phyloP scores from a whole-genome alignment of 2,329 filamentous ascomycete species.

The Hirsutella rhossiliensis region DNA sequence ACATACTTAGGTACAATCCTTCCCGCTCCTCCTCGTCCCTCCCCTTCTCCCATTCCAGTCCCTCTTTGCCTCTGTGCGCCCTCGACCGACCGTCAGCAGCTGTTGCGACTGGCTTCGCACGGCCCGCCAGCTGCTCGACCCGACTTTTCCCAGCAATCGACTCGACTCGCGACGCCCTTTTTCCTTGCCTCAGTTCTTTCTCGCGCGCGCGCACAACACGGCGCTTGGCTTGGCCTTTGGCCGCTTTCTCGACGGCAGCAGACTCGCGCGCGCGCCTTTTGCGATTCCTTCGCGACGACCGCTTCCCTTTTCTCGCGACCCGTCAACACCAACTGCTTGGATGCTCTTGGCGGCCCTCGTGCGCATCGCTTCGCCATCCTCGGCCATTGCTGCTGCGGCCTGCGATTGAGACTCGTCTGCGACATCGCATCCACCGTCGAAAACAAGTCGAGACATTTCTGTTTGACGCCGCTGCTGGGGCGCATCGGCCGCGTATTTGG shows the following conservation, averaged over 20 bases:
- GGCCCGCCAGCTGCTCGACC: constrained; percentile 1
- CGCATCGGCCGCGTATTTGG: constrained; percentile 3
- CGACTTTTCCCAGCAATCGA: not conserved
- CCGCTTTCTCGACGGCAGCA: not conserved
- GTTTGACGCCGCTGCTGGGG: not conserved
- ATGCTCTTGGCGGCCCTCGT: not conserved
- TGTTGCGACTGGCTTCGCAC: constrained; percentile 4
- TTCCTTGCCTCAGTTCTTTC: not conserved
- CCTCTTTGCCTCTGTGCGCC: constrained; percentile 17
- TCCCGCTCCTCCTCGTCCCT: constrained; percentile 13
- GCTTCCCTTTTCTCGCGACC: not conserved
- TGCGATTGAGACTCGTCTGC: constrained; percentile 4
- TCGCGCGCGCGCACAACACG: not conserved
- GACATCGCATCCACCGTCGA: not conserved
- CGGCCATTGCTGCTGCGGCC: constrained; percentile 1
- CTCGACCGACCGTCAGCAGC: not conserved
- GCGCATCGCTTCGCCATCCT: not conserved
- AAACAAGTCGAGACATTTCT: too few relatives aligned
- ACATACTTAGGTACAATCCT: not conserved
- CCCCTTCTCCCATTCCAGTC: constrained; percentile 15
- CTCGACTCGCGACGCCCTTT: constrained; percentile 2
- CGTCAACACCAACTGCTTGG: not conserved
- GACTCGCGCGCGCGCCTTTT: not conserved
- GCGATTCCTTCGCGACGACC: not conserved
- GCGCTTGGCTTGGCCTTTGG: not conserved